Percentiles rank a stretch among this genome's conserved stretches.
Conservation (phyloP, 768 basidiomycete genomes). For the Tylopilus plumbeoviolaceoides region DNA sequence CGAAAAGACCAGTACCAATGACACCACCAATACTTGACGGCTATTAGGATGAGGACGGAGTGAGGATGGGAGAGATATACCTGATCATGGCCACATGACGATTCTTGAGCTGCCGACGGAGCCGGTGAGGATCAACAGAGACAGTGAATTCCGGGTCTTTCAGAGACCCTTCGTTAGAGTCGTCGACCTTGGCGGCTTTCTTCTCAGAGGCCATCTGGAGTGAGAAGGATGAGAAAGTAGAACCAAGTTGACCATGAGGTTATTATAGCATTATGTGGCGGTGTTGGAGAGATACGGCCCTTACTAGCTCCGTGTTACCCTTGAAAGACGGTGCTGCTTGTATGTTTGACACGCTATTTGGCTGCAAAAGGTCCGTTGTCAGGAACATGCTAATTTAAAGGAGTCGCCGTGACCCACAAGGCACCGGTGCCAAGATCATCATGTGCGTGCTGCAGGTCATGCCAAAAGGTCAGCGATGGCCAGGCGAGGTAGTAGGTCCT, state of each 20-base stretch:
- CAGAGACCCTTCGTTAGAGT: constrained; percentile 13
- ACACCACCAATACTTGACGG: constrained; percentile 55
- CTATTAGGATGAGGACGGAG: constrained; percentile 1
- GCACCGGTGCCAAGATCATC: too few relatives aligned
- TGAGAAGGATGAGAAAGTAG: not conserved
- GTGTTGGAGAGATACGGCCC: not conserved
- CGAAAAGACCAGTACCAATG: constrained; percentile 57
- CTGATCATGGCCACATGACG: constrained; percentile 84
- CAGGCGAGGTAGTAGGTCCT: too few relatives aligned
- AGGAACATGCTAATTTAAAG: not conserved
- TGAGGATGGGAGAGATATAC: constrained; percentile 24
- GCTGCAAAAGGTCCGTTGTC: not conserved
- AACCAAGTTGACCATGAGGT: not conserved
- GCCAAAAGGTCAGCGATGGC: too few relatives aligned
- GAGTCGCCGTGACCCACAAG: not conserved
- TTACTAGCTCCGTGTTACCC: too few relatives aligned
- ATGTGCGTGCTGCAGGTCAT: too few relatives aligned
- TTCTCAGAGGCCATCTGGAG: constrained; percentile 23
- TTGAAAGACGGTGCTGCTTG: too few relatives aligned
- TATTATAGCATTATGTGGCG: not conserved
- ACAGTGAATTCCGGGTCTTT: constrained; percentile 21
- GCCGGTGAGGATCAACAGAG: constrained; percentile 11
- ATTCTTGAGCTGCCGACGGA: constrained; percentile 66
- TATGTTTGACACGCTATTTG: too few relatives aligned
- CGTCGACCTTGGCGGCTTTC: not conserved